Evolutionary conservation across 1,139 yeast genomes (phyloP), one percentile per base, ranked within the genome.

Genomic region (Cylindricascospora bacillispora): DNA sequence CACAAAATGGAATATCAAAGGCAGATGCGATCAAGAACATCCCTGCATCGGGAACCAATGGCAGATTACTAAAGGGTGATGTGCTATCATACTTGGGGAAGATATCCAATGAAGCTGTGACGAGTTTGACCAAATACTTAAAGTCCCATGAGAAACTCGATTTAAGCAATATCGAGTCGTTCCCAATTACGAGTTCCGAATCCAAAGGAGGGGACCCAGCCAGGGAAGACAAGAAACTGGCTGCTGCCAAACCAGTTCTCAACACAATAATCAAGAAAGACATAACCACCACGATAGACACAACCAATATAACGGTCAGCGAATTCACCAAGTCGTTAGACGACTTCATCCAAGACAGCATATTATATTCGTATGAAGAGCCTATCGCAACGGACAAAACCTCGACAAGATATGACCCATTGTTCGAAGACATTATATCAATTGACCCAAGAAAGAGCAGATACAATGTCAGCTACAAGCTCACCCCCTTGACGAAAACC

Each of bases 11-110:
- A 32, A 72, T 89, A 37, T 65, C 86, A 2, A 56, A 57, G 34
- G 76, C 70, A 27, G 85, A 78, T 12, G 95, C 95, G 1, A 42
- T 80, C 19, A 52, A 59, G 13, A 71, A 76, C 41, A 82, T 89
- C 43, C 64, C 70, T 21, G 93, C 95, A 5, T 67, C 94, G 1
- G 98, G 97, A 10, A 93, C 93, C 22, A 67, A 73, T 36, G 97
- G 95, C 13, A 70, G 94, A 47, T 54, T 89, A 29, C 64, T 85
- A 41, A 81, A 80, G 60, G 97, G 97, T 38, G 98, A 89, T 53
- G 83, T 86, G 1, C 66, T 86, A 42, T 92, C 93, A 1, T 74
- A 71, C 50, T 54, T 86, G 34, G 95, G 97, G 16, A 55, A 68
- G 38, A 80, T 86, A 35, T 56, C 79, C 11, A 47, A 60, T 29